phyloP scores from a whole-genome alignment of 345 rosid genomes.

The Heritiera littoralis region DNA sequence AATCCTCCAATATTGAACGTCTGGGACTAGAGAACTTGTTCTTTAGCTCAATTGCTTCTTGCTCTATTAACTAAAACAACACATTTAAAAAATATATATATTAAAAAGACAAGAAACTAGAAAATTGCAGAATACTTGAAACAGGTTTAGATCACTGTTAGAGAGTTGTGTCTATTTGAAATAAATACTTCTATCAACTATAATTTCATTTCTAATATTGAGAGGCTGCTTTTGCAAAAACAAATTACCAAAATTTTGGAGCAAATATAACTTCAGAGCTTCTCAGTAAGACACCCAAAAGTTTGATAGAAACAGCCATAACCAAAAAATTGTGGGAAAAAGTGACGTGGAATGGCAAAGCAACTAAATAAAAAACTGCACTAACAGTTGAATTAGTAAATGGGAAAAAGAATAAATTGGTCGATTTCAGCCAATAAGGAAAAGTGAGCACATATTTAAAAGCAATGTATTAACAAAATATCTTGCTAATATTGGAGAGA shows the following conservation, averaged over 20 bases:
- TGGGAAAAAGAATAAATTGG: not conserved
- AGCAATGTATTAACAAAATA: not conserved
- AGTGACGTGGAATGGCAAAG: not conserved
- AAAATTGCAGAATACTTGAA: not conserved
- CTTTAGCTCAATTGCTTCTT: conserved; percentile 85
- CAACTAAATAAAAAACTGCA: not conserved
- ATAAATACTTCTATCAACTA: not conserved
- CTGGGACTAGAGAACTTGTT: conserved; percentile 72
- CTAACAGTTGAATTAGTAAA: not conserved
- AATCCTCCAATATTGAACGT: conserved; percentile 76
- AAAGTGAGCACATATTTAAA: not conserved
- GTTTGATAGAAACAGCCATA: not conserved
- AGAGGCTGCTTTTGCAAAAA: not conserved
- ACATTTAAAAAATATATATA: not conserved
- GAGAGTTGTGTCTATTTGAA: not conserved
- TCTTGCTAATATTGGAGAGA: not conserved
- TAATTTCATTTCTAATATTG: conserved; percentile 1
- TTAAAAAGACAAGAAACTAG: not conserved
- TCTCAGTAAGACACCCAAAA: not conserved
- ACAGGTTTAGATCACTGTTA: not conserved
- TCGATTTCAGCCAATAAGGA: not conserved
- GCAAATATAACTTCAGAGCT: not conserved
- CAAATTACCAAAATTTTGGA: not conserved
- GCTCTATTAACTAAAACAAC: conserved; percentile 63
- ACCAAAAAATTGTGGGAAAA: not conserved